Percentiles rank a stretch among this genome's conserved stretches.
Evolutionary conservation across 2,329 filamentous ascomycete genomes (phyloP).

Genomic region (Colletotrichum caudatum): DNA sequence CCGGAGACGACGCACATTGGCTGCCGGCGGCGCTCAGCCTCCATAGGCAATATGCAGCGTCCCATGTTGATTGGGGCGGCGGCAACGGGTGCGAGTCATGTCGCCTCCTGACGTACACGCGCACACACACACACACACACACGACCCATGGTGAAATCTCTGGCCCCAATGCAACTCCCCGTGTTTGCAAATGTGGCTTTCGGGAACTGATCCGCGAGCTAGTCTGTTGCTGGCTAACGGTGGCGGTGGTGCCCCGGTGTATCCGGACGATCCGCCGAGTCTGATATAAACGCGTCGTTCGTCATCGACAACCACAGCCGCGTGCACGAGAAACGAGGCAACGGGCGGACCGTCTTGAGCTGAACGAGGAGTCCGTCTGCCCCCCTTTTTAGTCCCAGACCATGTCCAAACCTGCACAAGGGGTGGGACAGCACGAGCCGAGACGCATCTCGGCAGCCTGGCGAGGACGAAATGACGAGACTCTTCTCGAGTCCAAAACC

Average conservation of each 20-base stretch:
- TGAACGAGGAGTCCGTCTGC: not conserved
- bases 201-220: not conserved
- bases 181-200: not conserved
- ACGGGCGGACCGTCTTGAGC: not conserved
- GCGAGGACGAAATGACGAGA: not conserved
- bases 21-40: not conserved
- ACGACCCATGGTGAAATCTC: conserved; percentile 9
- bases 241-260: not conserved
- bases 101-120: conserved; percentile 19
- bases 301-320: not conserved
- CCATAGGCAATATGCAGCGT: not conserved
- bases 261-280: not conserved
- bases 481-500: too few relatives aligned
- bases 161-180: conserved; percentile 13
- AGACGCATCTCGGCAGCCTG: not conserved
- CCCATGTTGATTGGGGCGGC: conserved; percentile 17
- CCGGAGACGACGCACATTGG: not conserved
- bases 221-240: not conserved
- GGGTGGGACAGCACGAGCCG: not conserved
- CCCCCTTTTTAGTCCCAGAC: not conserved
- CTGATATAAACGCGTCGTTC: not conserved
- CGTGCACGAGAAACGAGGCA: too few relatives aligned
- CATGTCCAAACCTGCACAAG: not conserved
- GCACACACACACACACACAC: too few relatives aligned
- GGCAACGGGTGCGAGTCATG: conserved; percentile 25